phyloP scores from a whole-genome alignment of 73 alveolate genomes.

The Symbiodinium natans region DNA sequence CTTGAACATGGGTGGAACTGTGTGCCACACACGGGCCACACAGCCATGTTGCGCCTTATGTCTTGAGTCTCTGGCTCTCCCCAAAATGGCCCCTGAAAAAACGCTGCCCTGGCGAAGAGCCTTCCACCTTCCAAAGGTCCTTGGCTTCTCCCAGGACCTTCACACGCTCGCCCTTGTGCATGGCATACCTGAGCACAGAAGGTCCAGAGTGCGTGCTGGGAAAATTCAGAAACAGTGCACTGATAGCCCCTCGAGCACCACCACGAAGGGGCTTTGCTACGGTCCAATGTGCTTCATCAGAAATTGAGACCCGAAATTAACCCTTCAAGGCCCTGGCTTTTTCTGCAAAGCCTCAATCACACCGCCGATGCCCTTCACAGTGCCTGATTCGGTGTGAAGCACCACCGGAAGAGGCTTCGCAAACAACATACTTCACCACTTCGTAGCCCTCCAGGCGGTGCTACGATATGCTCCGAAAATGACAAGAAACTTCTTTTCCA shows the following conservation, averaged over 20 bases:
- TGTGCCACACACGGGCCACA: background rate
- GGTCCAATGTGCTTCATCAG: too few relatives aligned
- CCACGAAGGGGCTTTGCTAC: too few relatives aligned
- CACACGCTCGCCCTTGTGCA: constrained; percentile 65
- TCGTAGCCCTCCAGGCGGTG: too few relatives aligned
- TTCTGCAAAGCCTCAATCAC: constrained; percentile 88
- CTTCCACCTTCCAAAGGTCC: constrained; percentile 87
- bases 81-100: background rate
- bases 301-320: too few relatives aligned
- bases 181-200: constrained; percentile 47
- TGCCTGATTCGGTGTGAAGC: constrained; percentile 13
- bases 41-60: background rate
- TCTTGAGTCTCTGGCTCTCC: background rate
- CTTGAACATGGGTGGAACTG: too few relatives aligned
- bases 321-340: constrained; percentile 11
- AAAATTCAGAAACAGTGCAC: too few relatives aligned
- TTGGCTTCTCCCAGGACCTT: constrained; percentile 61
- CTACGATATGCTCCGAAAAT: too few relatives aligned
- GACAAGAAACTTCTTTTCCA: too few relatives aligned
- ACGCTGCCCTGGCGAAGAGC: too few relatives aligned
- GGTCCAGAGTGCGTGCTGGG: background rate
- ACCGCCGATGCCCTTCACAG: constrained; percentile 80
- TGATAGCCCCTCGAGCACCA: too few relatives aligned
- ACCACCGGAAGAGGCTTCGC: background rate
- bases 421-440: background rate